Evolutionary conservation across 257 asterid genomes (phyloP).

Genomic region (Linaria vulgaris): DNA sequence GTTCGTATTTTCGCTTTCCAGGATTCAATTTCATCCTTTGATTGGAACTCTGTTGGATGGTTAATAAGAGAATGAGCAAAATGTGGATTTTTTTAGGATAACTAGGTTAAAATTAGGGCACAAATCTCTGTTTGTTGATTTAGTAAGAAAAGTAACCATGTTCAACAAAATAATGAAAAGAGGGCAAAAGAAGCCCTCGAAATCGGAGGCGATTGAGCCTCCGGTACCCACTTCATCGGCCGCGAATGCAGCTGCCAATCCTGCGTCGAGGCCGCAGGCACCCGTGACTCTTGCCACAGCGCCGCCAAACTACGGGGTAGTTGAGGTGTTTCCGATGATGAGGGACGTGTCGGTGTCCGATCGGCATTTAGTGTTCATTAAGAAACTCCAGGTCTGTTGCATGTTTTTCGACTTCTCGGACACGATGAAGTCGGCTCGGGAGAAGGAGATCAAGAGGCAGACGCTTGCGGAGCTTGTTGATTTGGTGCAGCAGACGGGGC

Average conservation of each 20-base stretch:
- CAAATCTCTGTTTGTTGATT: slow-evolving; percentile 17
- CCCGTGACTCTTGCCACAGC: slow-evolving; percentile 50
- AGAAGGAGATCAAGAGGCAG: slow-evolving; percentile 90
- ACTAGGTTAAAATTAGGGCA: slow-evolving; percentile 30
- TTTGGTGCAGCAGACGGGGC: slow-evolving; percentile 70
- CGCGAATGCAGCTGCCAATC: slow-evolving; percentile 45
- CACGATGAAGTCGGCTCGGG: slow-evolving; percentile 53
- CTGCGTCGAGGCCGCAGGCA: slow-evolving; percentile 45
- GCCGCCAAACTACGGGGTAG: slow-evolving; percentile 48
- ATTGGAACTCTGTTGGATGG: slow-evolving; percentile 29
- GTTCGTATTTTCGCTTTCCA: slow-evolving; percentile 15
- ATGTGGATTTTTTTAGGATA: slow-evolving; percentile 20
- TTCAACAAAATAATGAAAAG: slow-evolving; percentile 65
- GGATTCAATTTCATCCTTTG: slow-evolving; percentile 23
- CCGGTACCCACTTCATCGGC: slow-evolving; percentile 38
- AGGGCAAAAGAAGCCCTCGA: slow-evolving; percentile 53
- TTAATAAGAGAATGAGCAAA: slow-evolving; percentile 21
- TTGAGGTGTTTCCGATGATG: slow-evolving; percentile 74
- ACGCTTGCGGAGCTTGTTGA: slow-evolving; percentile 78
- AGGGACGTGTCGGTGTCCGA: slow-evolving; percentile 71
- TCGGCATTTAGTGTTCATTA: slow-evolving; percentile 64
- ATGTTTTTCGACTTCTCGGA: slow-evolving; percentile 64
- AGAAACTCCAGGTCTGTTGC: slow-evolving; percentile 71
- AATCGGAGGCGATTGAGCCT: slow-evolving; percentile 55
- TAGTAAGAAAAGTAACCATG: slow-evolving; percentile 32